These are phyloP conservation scores for Salix viminalis DNA, from an alignment of 345 rosid genomes.

Conservation along the genomic window DNA sequence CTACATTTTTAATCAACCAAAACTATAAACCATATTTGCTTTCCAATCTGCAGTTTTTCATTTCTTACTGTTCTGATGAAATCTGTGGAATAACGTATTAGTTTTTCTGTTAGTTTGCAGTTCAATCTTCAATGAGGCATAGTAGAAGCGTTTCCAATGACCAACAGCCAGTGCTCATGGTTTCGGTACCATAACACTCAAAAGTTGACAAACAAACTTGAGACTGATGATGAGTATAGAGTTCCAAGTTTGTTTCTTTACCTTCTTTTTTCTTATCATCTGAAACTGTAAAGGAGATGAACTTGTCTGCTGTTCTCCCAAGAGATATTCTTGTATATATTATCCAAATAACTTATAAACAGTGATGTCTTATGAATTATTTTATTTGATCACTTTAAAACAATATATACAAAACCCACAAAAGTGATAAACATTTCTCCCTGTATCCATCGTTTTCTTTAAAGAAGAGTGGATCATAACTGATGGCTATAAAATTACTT, in stretches of 20 bases:
- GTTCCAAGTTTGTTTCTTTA: background rate
- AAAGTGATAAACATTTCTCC: too few species aligned
- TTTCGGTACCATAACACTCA: slow-evolving; percentile 29
- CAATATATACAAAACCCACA: too few species aligned
- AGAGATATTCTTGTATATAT: background rate
- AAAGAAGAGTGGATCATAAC: too few species aligned
- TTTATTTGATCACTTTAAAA: too few species aligned
- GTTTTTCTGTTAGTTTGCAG: slow-evolving; percentile 16
- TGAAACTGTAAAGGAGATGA: background rate
- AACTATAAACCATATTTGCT: background rate
- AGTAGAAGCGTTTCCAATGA: background rate
- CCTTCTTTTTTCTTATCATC: background rate
- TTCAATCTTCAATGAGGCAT: slow-evolving; percentile 6
- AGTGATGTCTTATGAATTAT: too few species aligned
- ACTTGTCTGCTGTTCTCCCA: background rate
- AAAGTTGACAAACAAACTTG: background rate
- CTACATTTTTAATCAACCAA: background rate
- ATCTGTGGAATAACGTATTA: background rate
- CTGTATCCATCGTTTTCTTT: too few species aligned
- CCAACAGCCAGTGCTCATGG: slow-evolving; percentile 26
- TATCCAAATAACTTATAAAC: background rate
- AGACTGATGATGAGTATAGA: background rate
- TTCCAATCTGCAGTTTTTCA: background rate
- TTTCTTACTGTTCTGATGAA: background rate
- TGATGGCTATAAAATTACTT: too few species aligned